phyloP scores from a whole-genome alignment of 2,329 filamentous ascomycete genomes.

The Ascosphaera aggregata region DNA sequence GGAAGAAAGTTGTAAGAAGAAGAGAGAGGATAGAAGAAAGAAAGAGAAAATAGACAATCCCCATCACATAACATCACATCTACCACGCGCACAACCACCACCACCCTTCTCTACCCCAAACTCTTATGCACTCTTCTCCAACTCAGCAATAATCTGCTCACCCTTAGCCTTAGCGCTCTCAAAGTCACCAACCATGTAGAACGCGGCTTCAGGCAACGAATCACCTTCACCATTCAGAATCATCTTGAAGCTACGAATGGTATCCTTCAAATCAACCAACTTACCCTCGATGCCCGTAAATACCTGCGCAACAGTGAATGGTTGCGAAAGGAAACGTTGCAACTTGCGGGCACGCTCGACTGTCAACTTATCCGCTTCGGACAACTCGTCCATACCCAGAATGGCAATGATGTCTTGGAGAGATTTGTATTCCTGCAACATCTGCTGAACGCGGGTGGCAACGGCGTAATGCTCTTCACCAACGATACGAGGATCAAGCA shows the following conservation, averaged over 20 bases:
- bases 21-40: neutral
- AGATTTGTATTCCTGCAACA: slow-evolving; percentile 99
- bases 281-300: slow-evolving; percentile 72
- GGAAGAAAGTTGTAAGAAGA: neutral
- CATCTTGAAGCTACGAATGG: slow-evolving; percentile 90
- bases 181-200: slow-evolving; percentile 98
- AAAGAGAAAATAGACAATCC: slow-evolving; percentile 9
- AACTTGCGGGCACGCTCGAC: slow-evolving; percentile 99
- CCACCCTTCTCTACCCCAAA: too few relatives aligned
- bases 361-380: slow-evolving; percentile 96
- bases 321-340: slow-evolving; percentile 98
- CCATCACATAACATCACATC: too few relatives aligned
- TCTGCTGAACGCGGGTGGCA: slow-evolving; percentile 91
- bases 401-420: slow-evolving; percentile 99
- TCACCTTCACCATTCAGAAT: slow-evolving; percentile 92
- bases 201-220: slow-evolving; percentile 66
- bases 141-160: slow-evolving; percentile 97
- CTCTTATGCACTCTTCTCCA: slow-evolving; percentile 37
- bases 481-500: slow-evolving; percentile 96
- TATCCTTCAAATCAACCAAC: slow-evolving; percentile 97
- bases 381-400: slow-evolving; percentile 99
- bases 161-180: slow-evolving; percentile 85
- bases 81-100: too few relatives aligned
- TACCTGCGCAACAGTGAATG: slow-evolving; percentile 69
- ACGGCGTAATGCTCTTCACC: slow-evolving; percentile 95